Percentiles rank a stretch among this genome's conserved stretches.
phyloP scores from a whole-genome alignment of 73 alveolate species.

The Tetrahymena elliotti region DNA sequence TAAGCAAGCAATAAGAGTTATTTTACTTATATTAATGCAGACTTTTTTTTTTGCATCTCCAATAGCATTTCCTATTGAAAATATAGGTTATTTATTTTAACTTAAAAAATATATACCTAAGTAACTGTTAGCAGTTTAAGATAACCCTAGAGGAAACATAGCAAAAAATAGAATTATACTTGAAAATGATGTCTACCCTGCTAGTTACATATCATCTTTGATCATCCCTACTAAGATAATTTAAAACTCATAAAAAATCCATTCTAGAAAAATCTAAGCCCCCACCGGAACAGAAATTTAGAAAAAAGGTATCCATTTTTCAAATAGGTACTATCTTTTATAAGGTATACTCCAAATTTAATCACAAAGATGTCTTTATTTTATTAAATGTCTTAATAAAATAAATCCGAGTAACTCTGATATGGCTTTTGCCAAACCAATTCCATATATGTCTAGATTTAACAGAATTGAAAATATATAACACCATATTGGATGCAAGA shows the following conservation, averaged over 20 bases:
- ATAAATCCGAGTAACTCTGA: not conserved
- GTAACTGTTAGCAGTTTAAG: not conserved
- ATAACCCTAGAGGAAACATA: not conserved
- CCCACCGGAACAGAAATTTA: not conserved
- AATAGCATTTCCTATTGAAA: not conserved
- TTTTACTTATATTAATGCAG: not conserved
- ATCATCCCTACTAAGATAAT: not conserved
- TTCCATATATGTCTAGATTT: not conserved
- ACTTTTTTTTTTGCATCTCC: not conserved
- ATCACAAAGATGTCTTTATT: not conserved
- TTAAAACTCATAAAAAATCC: not conserved
- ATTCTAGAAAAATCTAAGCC: not conserved
- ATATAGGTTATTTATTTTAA: not conserved
- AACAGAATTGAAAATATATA: not conserved
- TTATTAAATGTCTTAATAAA: not conserved
- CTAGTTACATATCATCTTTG: not conserved
- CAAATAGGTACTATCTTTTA: not conserved
- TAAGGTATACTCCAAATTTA: not conserved
- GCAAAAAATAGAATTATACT: not conserved
- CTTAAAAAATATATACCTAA: not conserved
- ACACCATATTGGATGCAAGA: not conserved
- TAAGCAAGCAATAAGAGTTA: not conserved
- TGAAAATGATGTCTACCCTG: not conserved
- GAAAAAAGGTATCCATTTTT: not conserved
- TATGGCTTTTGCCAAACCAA: not conserved